Conservation (phyloP, 164 flowering plant genomes). For the Umbellularia californica region DNA sequence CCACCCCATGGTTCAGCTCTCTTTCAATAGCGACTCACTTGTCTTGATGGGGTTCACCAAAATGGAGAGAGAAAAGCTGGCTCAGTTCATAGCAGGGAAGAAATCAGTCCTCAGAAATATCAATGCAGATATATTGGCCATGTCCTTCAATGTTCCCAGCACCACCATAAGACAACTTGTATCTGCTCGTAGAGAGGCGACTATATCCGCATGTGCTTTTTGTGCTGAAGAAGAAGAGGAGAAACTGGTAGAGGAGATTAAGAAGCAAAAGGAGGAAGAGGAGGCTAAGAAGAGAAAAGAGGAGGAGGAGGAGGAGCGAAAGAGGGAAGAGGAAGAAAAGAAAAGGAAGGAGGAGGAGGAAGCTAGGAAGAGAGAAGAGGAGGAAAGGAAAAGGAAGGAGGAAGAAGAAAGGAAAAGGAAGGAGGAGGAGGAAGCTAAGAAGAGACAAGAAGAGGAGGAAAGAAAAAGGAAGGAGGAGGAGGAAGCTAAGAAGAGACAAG, state of each 20-base stretch:
- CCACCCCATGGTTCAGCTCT: slow-evolving; percentile 80
- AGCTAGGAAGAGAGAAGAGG: too few relatives aligned
- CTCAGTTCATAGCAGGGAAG: slow-evolving; percentile 73
- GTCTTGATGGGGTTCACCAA: slow-evolving; percentile 86
- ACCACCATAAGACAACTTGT: slow-evolving; percentile 35
- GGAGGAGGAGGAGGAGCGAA: slow-evolving; percentile 9
- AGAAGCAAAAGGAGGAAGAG: slow-evolving; percentile 19
- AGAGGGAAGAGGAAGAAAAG: slow-evolving; percentile 7
- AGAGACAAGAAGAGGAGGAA: too few relatives aligned
- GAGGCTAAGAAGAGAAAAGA: slow-evolving; percentile 13
- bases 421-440: too few relatives aligned
- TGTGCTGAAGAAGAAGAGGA: slow-evolving; percentile 80
- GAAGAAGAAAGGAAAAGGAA: too few relatives aligned
- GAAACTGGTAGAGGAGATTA: slow-evolving; percentile 28
- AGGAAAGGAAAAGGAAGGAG: too few relatives aligned
- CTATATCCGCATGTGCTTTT: slow-evolving; percentile 57
- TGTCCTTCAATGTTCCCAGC: slow-evolving; percentile 45
- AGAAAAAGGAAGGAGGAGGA: too few relatives aligned
- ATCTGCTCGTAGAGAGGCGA: slow-evolving; percentile 36
- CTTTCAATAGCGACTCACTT: slow-evolving; percentile 64
- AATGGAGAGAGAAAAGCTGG: slow-evolving; percentile 45
- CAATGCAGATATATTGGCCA: slow-evolving; percentile 40
- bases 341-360: not conserved
- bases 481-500: too few relatives aligned
- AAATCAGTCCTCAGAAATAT: slow-evolving; percentile 50